Base-by-base conservation (phyloP, 371 early-diverging fungal species). In the Gilbertella persicaria region DNA sequence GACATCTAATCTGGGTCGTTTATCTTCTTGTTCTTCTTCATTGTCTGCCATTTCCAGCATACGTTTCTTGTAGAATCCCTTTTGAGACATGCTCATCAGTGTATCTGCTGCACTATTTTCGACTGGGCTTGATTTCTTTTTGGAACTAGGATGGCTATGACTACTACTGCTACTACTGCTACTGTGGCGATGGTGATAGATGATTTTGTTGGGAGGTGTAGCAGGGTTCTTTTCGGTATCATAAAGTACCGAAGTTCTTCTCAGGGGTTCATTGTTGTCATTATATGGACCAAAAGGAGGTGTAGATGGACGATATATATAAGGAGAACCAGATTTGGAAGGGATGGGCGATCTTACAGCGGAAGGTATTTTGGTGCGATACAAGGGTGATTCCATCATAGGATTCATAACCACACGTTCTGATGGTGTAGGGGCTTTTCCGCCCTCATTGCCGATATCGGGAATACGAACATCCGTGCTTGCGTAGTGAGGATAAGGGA, bases 61-160 rank as follows among this genome's bases (percentile, higher is more conserved):
- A 35, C 68, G 28, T 29, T 58, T 63, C 17, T 49, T 23, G 5
- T 26, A 43, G 29, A 38, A 59, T 3, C 55, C 49, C 1, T 62
- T 59, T 37, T 64, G 61, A 5, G 69, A 49, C 55, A 74, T 68
- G 12, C 69, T 68, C 53, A 74, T 74, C 10, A 71, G 40, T 9
- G 74, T 68, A 54, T 67, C 68, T 4, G 71, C 74, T 3, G 71
- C 74, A 53, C 57, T 67, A 9, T 52, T 68, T 58, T 70, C 69
- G 28, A 60, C 53, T 7, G 64, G 64, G 12, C 63, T 62, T 47
- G 28, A 16, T 16, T 40, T 64, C 33, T 47, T 43, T 10, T 39
- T 42, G 19, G 38, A 29, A 33, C 38, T 43, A 19, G 44, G 30
- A 12, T 20, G 33, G 29, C 62, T 41, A 26, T 35, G 5, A 21